Evolutionary conservation across 1,284 basidiomycete species (phyloP).

Genomic region (Tilletia caries): DNA sequence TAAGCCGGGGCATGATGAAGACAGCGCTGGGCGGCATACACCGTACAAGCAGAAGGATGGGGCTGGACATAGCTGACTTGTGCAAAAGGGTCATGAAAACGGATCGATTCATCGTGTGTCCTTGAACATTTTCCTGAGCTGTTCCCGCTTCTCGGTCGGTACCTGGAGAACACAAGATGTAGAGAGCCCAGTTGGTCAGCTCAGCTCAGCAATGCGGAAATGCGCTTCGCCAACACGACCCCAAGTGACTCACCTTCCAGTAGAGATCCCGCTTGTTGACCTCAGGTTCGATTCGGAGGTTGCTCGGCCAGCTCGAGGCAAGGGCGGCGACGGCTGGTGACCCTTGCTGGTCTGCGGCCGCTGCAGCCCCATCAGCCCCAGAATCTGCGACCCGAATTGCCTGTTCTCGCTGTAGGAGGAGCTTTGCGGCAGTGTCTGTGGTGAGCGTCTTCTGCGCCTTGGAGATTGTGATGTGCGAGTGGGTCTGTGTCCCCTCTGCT

Average conservation of each 20-base stretch:
- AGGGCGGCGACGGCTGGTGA: not conserved
- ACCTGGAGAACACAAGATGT: not conserved
- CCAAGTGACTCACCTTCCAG: constrained; percentile 33
- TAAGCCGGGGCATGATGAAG: too few relatives aligned
- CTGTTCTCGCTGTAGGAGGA: constrained; percentile 14
- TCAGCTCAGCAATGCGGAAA: not conserved
- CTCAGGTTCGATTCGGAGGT: constrained; percentile 30
- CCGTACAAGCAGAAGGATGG: too few relatives aligned
- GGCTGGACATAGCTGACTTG: too few relatives aligned
- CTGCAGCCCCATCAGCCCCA: not conserved
- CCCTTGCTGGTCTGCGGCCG: not conserved
- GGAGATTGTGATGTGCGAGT: not conserved
- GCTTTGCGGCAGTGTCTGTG: not conserved
- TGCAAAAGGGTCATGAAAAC: too few relatives aligned
- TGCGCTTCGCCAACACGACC: not conserved
- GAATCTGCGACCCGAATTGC: not conserved
- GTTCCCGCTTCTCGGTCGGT: constrained; percentile 1
- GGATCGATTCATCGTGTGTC: not conserved
- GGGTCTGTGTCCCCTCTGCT: too few relatives aligned
- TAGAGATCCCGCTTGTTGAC: constrained; percentile 32
- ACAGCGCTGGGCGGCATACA: too few relatives aligned
- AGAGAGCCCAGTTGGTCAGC: too few relatives aligned
- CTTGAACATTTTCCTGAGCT: constrained; percentile 1
- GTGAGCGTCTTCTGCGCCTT: not conserved
- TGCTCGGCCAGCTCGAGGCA: constrained; percentile 19